phyloP scores from a whole-genome alignment of 371 early-diverging fungal genomes.

The Mucor lusitanicus region DNA sequence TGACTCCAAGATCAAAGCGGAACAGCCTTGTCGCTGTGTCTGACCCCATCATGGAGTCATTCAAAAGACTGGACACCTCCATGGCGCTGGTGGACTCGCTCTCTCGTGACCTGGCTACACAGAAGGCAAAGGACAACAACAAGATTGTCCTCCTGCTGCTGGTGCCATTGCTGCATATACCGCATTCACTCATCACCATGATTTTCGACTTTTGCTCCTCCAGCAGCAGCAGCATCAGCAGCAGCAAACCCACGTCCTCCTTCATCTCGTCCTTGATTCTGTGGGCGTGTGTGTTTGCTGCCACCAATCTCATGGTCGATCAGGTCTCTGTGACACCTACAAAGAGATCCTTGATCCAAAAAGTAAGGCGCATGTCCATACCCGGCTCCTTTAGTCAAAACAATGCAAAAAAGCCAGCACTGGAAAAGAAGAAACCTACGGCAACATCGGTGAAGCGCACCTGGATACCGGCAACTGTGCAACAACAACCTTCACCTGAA shows the following conservation, averaged over 20 bases:
- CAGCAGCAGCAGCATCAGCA: neutral
- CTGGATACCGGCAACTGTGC: conserved; percentile 15
- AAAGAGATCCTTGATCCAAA: neutral
- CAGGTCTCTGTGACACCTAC: conserved; percentile 17
- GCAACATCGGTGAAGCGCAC: conserved; percentile 2
- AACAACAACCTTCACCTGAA: neutral
- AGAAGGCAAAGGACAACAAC: conserved; percentile 1
- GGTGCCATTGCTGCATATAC: conserved; percentile 41
- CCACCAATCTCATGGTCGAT: conserved; percentile 38
- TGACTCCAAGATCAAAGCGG: conserved; percentile 3
- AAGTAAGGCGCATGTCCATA: conserved; percentile 18
- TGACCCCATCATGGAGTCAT: conserved; percentile 41
- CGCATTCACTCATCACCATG: conserved; percentile 40
- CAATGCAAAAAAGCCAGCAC: neutral
- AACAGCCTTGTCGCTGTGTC: neutral
- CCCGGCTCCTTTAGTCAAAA: conserved; percentile 25
- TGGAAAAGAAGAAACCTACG: neutral
- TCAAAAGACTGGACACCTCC: conserved; percentile 40
- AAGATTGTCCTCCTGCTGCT: conserved; percentile 20
- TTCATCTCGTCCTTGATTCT: conserved; percentile 34
- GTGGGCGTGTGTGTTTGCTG: conserved; percentile 41
- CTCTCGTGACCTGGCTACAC: conserved; percentile 43
- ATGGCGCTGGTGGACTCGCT: conserved; percentile 51
- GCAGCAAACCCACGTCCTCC: neutral
- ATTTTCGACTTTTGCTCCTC: conserved; percentile 29